A percentile compares a stretch with the other conserved stretches of the same genome.
Evolutionary conservation across 495 filamentous ascomycete species (phyloP).

Genomic region (Penicillium maclennaniae): DNA sequence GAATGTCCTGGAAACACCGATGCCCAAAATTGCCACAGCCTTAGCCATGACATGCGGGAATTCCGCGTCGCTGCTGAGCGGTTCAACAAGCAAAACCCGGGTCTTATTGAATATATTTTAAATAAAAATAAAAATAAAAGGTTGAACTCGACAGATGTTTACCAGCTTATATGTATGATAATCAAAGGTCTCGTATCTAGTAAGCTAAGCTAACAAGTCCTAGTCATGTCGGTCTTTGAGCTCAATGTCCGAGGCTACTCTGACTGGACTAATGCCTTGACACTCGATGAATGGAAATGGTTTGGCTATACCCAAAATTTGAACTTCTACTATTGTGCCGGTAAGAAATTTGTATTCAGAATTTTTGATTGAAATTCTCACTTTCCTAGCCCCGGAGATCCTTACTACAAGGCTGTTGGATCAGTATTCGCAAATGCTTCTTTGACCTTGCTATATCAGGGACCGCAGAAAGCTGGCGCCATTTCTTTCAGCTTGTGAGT

Average conservation of each 20-base stretch:
- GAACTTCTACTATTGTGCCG: conserved; percentile 52
- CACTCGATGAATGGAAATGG: conserved; percentile 45
- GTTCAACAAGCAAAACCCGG: conserved; percentile 23
- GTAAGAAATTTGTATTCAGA: conserved; percentile 1
- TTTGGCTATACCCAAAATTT: conserved; percentile 53
- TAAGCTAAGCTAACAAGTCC: neutral
- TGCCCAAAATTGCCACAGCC: conserved; percentile 3
- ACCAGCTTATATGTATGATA: conserved; percentile 18
- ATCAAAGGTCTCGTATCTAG: neutral
- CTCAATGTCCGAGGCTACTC: conserved; percentile 44
- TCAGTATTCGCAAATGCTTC: conserved; percentile 53
- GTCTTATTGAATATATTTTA: too few relatives aligned
- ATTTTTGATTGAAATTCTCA: neutral
- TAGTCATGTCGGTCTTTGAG: conserved; percentile 51
- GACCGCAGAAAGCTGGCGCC: conserved; percentile 37
- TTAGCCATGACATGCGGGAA: conserved; percentile 6
- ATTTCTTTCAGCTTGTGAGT: conserved; percentile 53
- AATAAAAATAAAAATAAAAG: too few relatives aligned
- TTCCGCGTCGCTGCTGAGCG: conserved; percentile 23
- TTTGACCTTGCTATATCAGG: conserved; percentile 42
- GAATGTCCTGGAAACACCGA: conserved; percentile 17
- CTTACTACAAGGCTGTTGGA: conserved; percentile 40
- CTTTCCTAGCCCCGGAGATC: conserved; percentile 36
- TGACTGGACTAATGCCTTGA: conserved; percentile 52
- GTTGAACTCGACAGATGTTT: conserved; percentile 18